phyloP scores from a whole-genome alignment of 2,329 filamentous ascomycete species.

The Stachybotrys chlorohalonatus region DNA sequence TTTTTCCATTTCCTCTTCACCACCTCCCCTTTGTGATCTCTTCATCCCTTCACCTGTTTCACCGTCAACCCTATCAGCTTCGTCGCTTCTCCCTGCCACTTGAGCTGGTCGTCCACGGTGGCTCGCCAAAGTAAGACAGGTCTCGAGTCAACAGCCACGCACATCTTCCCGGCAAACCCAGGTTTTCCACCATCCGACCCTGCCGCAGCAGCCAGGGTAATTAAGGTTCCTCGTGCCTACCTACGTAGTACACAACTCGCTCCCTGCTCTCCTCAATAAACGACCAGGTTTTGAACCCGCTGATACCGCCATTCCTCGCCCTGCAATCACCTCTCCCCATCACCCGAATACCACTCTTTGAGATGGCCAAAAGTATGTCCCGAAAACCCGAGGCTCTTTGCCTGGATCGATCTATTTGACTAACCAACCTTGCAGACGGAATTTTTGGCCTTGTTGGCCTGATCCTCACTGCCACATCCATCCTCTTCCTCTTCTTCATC shows the following conservation, averaged over 20 bases:
- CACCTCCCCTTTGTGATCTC: background rate
- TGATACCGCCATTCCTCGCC: background rate
- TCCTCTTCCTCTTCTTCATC: conserved; percentile 49
- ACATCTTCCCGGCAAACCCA: background rate
- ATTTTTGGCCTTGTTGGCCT: conserved; percentile 32
- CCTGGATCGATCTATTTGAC: background rate
- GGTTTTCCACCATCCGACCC: background rate
- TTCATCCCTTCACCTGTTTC: background rate
- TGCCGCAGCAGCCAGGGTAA: background rate
- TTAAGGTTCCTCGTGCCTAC: background rate
- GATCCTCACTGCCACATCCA: conserved; percentile 39
- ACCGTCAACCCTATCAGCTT: background rate
- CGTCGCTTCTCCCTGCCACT: background rate
- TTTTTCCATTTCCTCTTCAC: background rate
- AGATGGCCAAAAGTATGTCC: conserved; percentile 15
- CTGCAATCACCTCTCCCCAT: background rate
- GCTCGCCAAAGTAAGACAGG: background rate
- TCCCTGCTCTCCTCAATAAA: background rate
- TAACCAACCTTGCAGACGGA: conserved; percentile 21
- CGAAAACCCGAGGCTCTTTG: background rate
- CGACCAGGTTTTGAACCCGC: background rate
- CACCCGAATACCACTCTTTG: background rate
- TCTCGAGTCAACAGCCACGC: background rate
- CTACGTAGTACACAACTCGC: background rate
- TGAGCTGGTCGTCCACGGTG: background rate